Base-by-base conservation (phyloP, 1,284 basidiomycete species). In the Fomitopsis pinicola region DNA sequence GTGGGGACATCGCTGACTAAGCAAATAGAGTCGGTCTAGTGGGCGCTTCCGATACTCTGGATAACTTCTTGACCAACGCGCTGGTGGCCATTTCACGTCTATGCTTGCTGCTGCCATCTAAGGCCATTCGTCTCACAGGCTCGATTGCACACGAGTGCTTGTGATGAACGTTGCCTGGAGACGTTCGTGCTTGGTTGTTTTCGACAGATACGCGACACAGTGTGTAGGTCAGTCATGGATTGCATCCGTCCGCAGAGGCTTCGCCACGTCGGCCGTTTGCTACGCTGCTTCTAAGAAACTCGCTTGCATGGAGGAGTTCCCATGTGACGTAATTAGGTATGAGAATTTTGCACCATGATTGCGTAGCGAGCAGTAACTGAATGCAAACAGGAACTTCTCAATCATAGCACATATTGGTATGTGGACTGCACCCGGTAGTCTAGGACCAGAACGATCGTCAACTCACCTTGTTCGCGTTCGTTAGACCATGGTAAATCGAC, bases 361-460 rank as follows among this genome's bases (percentile, higher is more conserved):
- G 40, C 38, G 42, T 15, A 30, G 7, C 38, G 46, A 19, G 48
- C 19, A 46, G 28, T 56, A 12, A 22, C 28, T 42, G 28, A 33
- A 9, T 57, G 50, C 63, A n/a, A 30, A n/a, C 66, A 94, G 93
- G 57, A 97, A 97, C 74, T 94, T 98, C 71, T 95, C 93, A 4
- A 94, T 97, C 62, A 95, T 97, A 69, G 95, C 94, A 1, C 94
- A 97, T 73, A 96, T 96, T 66, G 94, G 90, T 89, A 69, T 48
- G 7, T 36, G 2, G n/a, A 30, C 42, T 44, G 17, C 17, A 44
- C 44, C 56, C 19, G 48, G 22, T 22, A 22, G 12, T 22, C 4
- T 33, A 33, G 30, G 14, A 15, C 7, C 28, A 10, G 30, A 36
- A 19, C 55, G 44, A 33, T 38, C 50, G 9, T 59, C 61, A 58